Base-by-base conservation (phyloP, 345 rosid genomes). In the Acer negundo region DNA sequence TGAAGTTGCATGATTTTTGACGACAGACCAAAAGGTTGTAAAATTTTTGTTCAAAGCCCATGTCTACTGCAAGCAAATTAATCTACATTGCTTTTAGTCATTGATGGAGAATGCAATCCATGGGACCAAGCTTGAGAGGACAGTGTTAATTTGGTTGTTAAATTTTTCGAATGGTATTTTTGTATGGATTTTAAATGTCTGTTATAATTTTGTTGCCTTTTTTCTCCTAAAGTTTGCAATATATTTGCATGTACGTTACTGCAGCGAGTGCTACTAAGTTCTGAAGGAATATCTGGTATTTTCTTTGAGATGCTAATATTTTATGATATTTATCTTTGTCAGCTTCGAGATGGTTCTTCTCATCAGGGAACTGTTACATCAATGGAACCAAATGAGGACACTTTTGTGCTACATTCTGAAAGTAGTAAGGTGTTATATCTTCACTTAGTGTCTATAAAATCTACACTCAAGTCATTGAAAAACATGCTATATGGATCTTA, bases 331-430 rank as follows among this genome's bases (percentile, higher is more conserved):
- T 35, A 35, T 67, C 51, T 78, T 70, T 87, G 77, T 76, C 86
- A 95, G 99, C 97, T 93, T 70, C 93, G 92, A 26, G 99, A 95
- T 87, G 99, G 96, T 59, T 88, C 96, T 62, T 81, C 92, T 0
- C 97, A 93, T 83, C 93, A 85, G 79, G 97, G 94, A 15, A 91
- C 97, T 77, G 99, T 93, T 31, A 93, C 97, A 59, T 95, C 99
- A 7, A 92, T 95, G 99, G 99, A 95, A 79, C 94, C 94, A 12
- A 95, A 93, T 84, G 98, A 95, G 84, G 95, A 89, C 69, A 90
- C 89, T 76, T 95, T 93, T 61, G 70, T 88, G 67, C 62, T 93
- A 42, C 90, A 91, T 86, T 74, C 94, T 67, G 98, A 93, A 85
- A 87, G 80, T 64, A 61, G 84, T 4, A 88, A 90, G 97, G 99